A percentile compares a stretch with the other conserved stretches of the same genome.
These are phyloP conservation scores for Tolypocladium amazonense DNA, from an alignment of 2,329 filamentous ascomycete genomes.

Conservation along the genomic window DNA sequence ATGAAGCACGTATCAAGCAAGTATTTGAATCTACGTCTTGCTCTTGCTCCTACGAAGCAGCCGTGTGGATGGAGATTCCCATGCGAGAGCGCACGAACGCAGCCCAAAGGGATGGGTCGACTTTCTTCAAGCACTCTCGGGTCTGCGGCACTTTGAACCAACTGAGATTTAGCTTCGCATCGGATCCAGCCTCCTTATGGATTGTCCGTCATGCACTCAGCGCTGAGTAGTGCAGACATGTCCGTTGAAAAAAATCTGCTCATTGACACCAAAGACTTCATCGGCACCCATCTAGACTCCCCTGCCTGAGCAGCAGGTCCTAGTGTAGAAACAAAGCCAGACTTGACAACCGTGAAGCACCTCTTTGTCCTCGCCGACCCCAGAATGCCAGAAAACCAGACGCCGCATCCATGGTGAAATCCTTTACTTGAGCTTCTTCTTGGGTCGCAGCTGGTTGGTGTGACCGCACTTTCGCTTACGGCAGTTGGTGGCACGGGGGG, in stretches of 20 bases:
- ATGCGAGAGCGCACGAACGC: background rate
- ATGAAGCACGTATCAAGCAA: no score
- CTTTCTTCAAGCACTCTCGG: no score
- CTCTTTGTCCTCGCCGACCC: slow-evolving; percentile 24
- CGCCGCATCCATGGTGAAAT: slow-evolving; percentile 31
- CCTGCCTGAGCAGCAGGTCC: slow-evolving; percentile 28
- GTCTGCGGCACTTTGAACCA: background rate
- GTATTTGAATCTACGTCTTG: background rate
- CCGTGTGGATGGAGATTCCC: background rate
- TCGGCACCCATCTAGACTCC: slow-evolving; percentile 25
- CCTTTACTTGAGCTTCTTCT: slow-evolving; percentile 96
- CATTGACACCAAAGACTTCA: slow-evolving; percentile 8
- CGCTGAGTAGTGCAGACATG: background rate
- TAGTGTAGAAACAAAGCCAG: slow-evolving; percentile 29
- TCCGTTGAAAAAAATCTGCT: background rate
- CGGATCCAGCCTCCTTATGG: background rate
- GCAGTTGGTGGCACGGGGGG: slow-evolving; percentile 99
- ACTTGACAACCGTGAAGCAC: slow-evolving; percentile 23
- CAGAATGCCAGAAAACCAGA: slow-evolving; percentile 31
- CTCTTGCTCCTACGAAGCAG: background rate
- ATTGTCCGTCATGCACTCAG: background rate
- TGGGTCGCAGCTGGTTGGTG: slow-evolving; percentile 99
- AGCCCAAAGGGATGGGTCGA: background rate
- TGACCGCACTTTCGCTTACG: slow-evolving; percentile 99
- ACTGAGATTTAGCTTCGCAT: background rate